phyloP scores from a whole-genome alignment of 1,284 basidiomycete genomes.

The Athelia psychrophila region DNA sequence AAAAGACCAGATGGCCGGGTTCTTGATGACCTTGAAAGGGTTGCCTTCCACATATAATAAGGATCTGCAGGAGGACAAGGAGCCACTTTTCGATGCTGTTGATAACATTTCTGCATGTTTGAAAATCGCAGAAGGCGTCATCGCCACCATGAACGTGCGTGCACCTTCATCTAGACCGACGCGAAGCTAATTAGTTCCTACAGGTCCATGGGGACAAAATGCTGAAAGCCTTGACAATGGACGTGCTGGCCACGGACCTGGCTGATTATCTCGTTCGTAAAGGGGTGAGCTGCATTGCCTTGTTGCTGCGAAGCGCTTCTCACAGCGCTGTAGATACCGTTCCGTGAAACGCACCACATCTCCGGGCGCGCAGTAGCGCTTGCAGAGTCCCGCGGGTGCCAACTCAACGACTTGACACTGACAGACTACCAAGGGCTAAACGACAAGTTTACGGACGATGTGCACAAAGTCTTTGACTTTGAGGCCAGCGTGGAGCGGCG shows the following conservation, averaged over 20 bases:
- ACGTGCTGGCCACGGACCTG: slow-evolving; percentile 95
- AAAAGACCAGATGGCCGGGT: slow-evolving; percentile 83
- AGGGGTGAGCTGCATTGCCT: slow-evolving; percentile 56
- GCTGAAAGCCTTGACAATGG: slow-evolving; percentile 89
- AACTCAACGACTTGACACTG: slow-evolving; percentile 79
- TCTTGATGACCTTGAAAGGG: slow-evolving; percentile 97
- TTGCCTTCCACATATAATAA: slow-evolving; percentile 99
- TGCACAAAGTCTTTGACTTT: slow-evolving; percentile 85
- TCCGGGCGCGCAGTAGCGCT: slow-evolving; percentile 95
- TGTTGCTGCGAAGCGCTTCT: background rate
- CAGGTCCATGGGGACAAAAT: slow-evolving; percentile 91
- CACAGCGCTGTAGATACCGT: slow-evolving; percentile 63
- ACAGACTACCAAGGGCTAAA: slow-evolving; percentile 79
- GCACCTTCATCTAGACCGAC: background rate
- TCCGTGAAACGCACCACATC: slow-evolving; percentile 98
- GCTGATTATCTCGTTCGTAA: slow-evolving; percentile 98
- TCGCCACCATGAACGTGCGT: slow-evolving; percentile 82
- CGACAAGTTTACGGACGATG: slow-evolving; percentile 81
- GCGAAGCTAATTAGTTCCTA: background rate
- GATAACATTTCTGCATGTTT: slow-evolving; percentile 90
- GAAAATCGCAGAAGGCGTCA: slow-evolving; percentile 92
- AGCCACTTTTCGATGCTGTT: slow-evolving; percentile 93
- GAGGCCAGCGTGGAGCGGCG: slow-evolving; percentile 95
- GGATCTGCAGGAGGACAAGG: slow-evolving; percentile 98
- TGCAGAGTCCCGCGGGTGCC: slow-evolving; percentile 81